Conservation (phyloP, 2,329 filamentous ascomycete species). For the Macrophomina pseudophaseolina region DNA sequence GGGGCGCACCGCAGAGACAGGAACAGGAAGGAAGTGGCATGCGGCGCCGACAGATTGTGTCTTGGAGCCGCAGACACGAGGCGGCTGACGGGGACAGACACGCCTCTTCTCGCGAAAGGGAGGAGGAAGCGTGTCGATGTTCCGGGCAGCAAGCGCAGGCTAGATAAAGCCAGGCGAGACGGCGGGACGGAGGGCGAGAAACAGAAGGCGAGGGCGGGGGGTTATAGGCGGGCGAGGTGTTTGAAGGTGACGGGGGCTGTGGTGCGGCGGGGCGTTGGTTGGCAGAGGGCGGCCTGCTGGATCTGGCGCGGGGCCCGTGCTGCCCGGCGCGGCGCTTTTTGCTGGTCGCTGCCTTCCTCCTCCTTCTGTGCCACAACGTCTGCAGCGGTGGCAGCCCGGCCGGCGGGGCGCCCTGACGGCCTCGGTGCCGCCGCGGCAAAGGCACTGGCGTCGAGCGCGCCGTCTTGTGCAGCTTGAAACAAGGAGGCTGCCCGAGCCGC, state of each 20-base stretch:
- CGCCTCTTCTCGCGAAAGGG: no score
- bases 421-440: not conserved
- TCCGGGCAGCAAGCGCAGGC: not conserved
- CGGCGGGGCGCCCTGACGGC: constrained; percentile 8
- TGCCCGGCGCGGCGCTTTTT: not conserved
- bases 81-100: not conserved
- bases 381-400: not conserved
- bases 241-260: not conserved
- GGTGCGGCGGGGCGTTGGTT: not conserved
- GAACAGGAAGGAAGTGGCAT: no score
- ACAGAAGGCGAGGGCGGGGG: not conserved
- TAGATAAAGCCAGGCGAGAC: constrained; percentile 12
- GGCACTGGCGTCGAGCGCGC: not conserved
- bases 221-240: not conserved
- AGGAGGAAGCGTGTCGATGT: no score
- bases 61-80: not conserved
- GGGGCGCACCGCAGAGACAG: no score
- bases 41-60: not conserved
- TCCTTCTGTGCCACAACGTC: not conserved
- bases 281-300: not conserved
- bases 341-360: not conserved
- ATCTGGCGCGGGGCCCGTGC: not conserved
- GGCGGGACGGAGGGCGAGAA: not conserved
- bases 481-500: constrained; percentile 3
- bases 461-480: constrained; percentile 7